A percentile compares a stretch with the other conserved stretches of the same genome.
phyloP scores from a whole-genome alignment of 495 filamentous ascomycete genomes.

The Echria macrotheca region DNA sequence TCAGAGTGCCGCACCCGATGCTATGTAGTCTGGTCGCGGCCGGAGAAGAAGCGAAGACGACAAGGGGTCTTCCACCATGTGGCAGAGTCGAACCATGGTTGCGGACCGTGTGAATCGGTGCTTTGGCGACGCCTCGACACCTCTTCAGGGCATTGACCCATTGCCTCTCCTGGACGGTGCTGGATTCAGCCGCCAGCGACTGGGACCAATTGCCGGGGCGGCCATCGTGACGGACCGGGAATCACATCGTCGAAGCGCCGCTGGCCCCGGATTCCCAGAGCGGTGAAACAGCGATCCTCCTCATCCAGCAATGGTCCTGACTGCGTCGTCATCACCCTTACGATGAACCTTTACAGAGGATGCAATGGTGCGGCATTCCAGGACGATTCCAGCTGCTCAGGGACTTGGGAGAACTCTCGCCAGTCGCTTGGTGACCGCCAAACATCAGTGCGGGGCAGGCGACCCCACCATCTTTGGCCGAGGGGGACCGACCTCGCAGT shows the following conservation, averaged over 20 bases:
- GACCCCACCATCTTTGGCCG: no score
- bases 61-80: neutral
- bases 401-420: no score
- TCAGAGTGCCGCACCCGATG: no score
- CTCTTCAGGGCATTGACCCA: neutral
- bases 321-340: no score
- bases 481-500: conserved; percentile 5
- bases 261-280: neutral
- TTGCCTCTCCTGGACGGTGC: conserved; percentile 2
- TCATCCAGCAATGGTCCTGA: neutral
- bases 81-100: neutral
- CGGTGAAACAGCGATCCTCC: neutral
- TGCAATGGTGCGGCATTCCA: no score
- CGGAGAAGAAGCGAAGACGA: no score
- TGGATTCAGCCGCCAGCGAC: conserved; percentile 2
- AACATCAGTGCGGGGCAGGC: conserved; percentile 1
- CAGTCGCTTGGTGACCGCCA: neutral
- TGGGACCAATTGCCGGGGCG: conserved; percentile 1
- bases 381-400: neutral
- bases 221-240: neutral
- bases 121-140: neutral
- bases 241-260: neutral
- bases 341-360: no score
- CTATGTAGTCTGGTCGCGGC: no score
- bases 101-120: neutral